Base-by-base conservation (phyloP, 306 rosid species). In the Argentina anserina region DNA sequence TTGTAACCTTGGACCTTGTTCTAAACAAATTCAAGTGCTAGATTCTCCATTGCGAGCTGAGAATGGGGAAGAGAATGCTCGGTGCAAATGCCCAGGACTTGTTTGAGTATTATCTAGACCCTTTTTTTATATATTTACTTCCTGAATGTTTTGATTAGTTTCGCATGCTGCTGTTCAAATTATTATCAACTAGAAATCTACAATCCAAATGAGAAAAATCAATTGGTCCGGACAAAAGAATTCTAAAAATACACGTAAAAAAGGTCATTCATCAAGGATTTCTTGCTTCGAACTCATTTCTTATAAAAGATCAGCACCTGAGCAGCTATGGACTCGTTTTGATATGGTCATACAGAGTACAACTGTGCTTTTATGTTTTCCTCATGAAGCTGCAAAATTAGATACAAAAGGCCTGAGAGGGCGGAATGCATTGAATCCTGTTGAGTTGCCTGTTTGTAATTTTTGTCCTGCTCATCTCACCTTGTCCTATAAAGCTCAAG, bases 401-500 rank as follows among this genome's bases (percentile, higher is more conserved):
- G 56, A 20, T 26, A 50, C 56, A 50, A 34, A 61, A 20, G 42
- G 26, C 12, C 14, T 3, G 6, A 45, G 41, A 33, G 36, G 20
- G 61, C 17, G 26, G 26, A 67, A 42, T 18, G 2, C 26, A 67
- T 34, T 34, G 47, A 70, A 40, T 15, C 50, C 25, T 25, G 37
- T 23, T 37, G 17, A 36, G 74, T 37, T 52, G 52, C 65, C 23
- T 52, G 15, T 41, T 21, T 36, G 17, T 36, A 52, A 2, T 49
- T 71, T 60, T 50, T 53, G 46, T 34, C 14, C 55, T 62, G 53
- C 75, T 63, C 70, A 45, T 69, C 81, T 84, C 72, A 87, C 83
- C 69, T 81, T 65, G 84, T 43, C 74, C 97, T 83, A 76, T 86
- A 81, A 66, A 94, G 87, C 78, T 94, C 97, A 43, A 94, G 95